A percentile compares a stretch with the other conserved stretches of the same genome.
phyloP scores from a whole-genome alignment of 139 green algal genomes.

The Micromonas pusilla region DNA sequence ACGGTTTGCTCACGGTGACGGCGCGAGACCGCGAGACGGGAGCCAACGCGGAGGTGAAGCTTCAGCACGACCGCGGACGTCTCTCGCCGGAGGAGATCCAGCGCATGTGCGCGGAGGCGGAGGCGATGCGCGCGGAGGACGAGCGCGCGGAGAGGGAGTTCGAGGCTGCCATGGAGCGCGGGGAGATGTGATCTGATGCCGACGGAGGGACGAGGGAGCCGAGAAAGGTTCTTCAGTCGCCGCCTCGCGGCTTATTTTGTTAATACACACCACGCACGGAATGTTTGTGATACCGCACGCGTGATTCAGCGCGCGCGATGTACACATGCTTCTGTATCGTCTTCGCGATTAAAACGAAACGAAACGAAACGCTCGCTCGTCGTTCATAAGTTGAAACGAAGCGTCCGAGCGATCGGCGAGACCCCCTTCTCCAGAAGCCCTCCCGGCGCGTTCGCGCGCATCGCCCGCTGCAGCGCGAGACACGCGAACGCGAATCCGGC shows the following conservation, averaged over 20 bases:
- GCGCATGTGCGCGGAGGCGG: conserved; percentile 32
- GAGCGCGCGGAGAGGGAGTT: conserved; percentile 19
- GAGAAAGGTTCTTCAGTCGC: no score
- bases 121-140: conserved; percentile 27
- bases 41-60: conserved; percentile 20
- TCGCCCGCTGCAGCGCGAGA: not conserved
- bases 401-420: not conserved
- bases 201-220: no score
- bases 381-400: no score
- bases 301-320: no score
- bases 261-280: no score
- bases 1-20: conserved; percentile 30
- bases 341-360: no score
- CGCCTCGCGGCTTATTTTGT: no score
- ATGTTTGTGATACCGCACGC: no score
- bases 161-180: not conserved
- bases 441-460: not conserved
- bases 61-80: conserved; percentile 29
- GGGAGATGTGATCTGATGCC: not conserved
- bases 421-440: not conserved
- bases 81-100: conserved; percentile 32
- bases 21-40: conserved; percentile 31
- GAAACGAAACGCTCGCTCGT: no score
- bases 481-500: not conserved
- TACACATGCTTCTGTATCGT: no score